Percentiles rank a stretch among this genome's conserved stretches.
Evolutionary conservation across 2,329 filamentous ascomycete species (phyloP).

Genomic region (Aspergillus ochraceus): DNA sequence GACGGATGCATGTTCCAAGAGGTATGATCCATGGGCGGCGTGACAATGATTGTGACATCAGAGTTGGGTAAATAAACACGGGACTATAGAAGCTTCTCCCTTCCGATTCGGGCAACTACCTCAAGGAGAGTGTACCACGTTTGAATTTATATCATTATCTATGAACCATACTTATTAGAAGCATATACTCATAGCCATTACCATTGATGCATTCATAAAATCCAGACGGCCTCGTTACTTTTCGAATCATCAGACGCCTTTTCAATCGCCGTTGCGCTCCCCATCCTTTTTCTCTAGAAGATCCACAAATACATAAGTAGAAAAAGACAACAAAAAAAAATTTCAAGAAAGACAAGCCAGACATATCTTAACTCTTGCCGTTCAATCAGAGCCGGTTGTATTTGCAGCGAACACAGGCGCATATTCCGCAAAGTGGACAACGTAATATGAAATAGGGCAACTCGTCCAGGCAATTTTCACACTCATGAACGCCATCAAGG

Average conservation of each 20-base stretch:
- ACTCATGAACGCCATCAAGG: not conserved
- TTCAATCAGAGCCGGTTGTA: conserved; percentile 11
- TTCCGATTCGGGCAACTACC: not conserved
- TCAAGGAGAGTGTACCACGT: not conserved
- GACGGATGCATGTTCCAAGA: not conserved
- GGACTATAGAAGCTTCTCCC: not conserved
- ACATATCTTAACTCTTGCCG: not conserved
- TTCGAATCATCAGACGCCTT: not conserved
- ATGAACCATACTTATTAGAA: too few relatives aligned
- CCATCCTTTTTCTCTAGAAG: too few relatives aligned
- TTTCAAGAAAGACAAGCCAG: not conserved
- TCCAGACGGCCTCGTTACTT: not conserved
- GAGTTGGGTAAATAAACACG: not conserved
- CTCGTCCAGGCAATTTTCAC: conserved; percentile 8
- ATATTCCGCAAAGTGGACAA: conserved; percentile 10
- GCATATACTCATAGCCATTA: too few relatives aligned
- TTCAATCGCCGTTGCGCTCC: too few relatives aligned
- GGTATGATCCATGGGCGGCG: not conserved
- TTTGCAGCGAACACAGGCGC: conserved; percentile 11
- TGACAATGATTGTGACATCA: not conserved
- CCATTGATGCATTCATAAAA: too few relatives aligned
- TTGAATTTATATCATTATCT: not conserved
- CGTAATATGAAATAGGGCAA: conserved; percentile 9
- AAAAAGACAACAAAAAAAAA: too few relatives aligned
- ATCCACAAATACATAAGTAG: too few relatives aligned